Evolutionary conservation across 805 yeast genomes (phyloP).

Genomic region (Ogataea saltuana): DNA sequence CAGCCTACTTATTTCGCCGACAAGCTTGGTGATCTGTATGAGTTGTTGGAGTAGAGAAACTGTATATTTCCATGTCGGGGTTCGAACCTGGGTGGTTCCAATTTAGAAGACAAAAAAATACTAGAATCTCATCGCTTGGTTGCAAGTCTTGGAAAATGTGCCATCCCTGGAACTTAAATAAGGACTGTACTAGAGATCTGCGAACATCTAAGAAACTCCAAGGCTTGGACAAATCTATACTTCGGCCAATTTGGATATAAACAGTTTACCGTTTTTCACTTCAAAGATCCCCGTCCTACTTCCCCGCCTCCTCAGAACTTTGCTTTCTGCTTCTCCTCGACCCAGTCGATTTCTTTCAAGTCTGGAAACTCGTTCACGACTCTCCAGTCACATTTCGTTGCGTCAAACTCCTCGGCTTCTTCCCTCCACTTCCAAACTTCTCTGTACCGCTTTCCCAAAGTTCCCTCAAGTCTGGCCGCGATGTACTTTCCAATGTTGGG

Average conservation of each 20-base stretch:
- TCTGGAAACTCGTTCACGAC: constrained; percentile 19
- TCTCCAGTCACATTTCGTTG: constrained; percentile 15
- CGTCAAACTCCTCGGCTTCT: constrained; percentile 12
- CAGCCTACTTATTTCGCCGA: constrained; percentile 70
- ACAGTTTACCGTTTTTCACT: too few relatives aligned
- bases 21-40: constrained; percentile 76
- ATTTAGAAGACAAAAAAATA: not conserved
- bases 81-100: too few relatives aligned
- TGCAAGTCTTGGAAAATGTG: too few relatives aligned
- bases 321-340: constrained; percentile 19
- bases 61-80: too few relatives aligned
- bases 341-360: constrained; percentile 16
- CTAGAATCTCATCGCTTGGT: too few relatives aligned
- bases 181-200: too few relatives aligned
- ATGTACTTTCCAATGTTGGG: constrained; percentile 50
- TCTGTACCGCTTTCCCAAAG: constrained; percentile 25
- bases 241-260: too few relatives aligned
- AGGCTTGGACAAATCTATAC: too few relatives aligned
- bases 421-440: constrained; percentile 39
- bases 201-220: too few relatives aligned
- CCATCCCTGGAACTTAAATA: too few relatives aligned
- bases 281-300: too few relatives aligned
- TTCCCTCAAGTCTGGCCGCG: constrained; percentile 33
- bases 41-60: too few relatives aligned
- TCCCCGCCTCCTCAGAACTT: not conserved